Percentiles rank a stretch among this genome's conserved stretches.
Evolutionary conservation across 1,284 basidiomycete genomes (phyloP).

Genomic region (Papiliotrema flavescens): DNA sequence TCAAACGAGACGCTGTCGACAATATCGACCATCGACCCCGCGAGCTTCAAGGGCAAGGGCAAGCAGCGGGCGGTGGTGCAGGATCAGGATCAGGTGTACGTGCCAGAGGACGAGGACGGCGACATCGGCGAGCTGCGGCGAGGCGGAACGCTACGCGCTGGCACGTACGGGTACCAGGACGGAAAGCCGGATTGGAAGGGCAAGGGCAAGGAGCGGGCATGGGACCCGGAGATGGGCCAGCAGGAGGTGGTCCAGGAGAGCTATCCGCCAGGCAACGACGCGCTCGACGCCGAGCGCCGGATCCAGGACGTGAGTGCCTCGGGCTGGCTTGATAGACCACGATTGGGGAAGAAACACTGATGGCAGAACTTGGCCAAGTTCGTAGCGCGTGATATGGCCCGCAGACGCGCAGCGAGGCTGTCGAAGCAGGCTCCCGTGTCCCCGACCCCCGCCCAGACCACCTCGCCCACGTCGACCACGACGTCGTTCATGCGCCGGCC

Average conservation of each 20-base stretch:
- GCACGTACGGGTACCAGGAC: too few species aligned
- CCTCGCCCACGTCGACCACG: slow-evolving; percentile 14
- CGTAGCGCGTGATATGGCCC: slow-evolving; percentile 42
- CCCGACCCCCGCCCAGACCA: slow-evolving; percentile 9
- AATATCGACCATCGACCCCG: background rate
- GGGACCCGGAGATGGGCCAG: slow-evolving; percentile 30
- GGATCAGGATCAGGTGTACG: too few species aligned
- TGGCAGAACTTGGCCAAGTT: slow-evolving; percentile 44
- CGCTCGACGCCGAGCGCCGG: slow-evolving; percentile 40
- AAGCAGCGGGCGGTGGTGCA: too few species aligned
- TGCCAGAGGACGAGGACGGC: too few species aligned
- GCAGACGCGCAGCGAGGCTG: slow-evolving; percentile 36
- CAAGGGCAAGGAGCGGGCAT: slow-evolving; percentile 24
- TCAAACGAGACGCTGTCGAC: background rate
- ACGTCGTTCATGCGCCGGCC: slow-evolving; percentile 4
- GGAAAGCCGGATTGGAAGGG: slow-evolving; percentile 6
- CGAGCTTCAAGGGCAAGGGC: background rate
- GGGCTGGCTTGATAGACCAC: too few species aligned
- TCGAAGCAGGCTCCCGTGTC: slow-evolving; percentile 29
- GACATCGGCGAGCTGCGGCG: slow-evolving; percentile 6
- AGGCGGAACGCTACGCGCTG: slow-evolving; percentile 4
- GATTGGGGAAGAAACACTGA: background rate
- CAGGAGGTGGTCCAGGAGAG: slow-evolving; percentile 6
- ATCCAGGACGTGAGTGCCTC: slow-evolving; percentile 46
- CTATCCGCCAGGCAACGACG: slow-evolving; percentile 43